Conservation (phyloP, 805 yeast species). For the Yueomyces sinensis region DNA sequence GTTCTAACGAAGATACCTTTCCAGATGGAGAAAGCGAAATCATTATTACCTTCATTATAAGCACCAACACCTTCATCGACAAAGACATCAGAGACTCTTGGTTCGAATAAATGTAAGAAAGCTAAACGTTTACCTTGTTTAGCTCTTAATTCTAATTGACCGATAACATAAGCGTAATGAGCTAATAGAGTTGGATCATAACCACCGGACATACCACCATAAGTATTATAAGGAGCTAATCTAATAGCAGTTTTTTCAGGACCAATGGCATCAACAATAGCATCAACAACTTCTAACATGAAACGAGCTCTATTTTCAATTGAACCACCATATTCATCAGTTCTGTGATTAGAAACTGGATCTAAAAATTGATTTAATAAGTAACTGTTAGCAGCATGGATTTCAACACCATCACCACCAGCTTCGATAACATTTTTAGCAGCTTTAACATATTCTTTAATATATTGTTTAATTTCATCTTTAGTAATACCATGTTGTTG, state of each 20-base stretch:
- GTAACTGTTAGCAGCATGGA: conserved; percentile 58
- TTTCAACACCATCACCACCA: conserved; percentile 47
- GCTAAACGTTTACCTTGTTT: conserved; percentile 25
- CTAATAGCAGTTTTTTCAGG: conserved; percentile 34
- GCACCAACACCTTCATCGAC: conserved; percentile 17
- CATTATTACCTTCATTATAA: conserved; percentile 22
- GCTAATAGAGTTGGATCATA: conserved; percentile 21
- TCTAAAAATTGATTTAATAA: conserved; percentile 43
- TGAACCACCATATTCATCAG: conserved; percentile 42
- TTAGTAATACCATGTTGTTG: conserved; percentile 20
- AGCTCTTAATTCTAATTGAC: conserved; percentile 28
- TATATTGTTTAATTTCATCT: conserved; percentile 28
- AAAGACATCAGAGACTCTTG: conserved; percentile 24
- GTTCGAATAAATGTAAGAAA: conserved; percentile 30
- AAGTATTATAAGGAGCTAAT: conserved; percentile 32
- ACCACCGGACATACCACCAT: conserved; percentile 27
- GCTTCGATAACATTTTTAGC: conserved; percentile 27
- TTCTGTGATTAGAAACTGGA: conserved; percentile 29
- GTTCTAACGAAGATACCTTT: conserved; percentile 32
- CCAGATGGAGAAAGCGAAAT: conserved; percentile 31
- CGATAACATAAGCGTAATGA: conserved; percentile 27
- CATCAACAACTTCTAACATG: conserved; percentile 36
- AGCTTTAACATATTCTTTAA: conserved; percentile 30
- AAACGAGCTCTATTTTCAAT: conserved; percentile 37
- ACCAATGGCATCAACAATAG: conserved; percentile 37